phyloP scores from a whole-genome alignment of 1,139 yeast species.

The Lodderomyces oxycetoniae region DNA sequence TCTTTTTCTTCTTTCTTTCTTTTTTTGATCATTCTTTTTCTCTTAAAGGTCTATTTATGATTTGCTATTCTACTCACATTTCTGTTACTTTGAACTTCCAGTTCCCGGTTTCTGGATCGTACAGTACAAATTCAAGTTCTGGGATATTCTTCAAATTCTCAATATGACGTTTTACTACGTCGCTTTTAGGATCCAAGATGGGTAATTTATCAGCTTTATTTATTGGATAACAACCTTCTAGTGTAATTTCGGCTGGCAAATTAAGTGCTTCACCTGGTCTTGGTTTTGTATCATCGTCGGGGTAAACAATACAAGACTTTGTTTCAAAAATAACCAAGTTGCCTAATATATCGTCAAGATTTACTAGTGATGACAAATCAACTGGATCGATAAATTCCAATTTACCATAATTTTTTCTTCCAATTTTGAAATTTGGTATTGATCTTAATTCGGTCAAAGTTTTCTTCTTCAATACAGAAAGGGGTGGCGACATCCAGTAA shows the following conservation, averaged over 20 bases:
- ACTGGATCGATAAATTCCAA: slow-evolving; percentile 77
- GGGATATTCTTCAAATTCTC: slow-evolving; percentile 58
- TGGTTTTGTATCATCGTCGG: slow-evolving; percentile 61
- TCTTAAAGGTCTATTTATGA: background rate
- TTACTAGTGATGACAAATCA: slow-evolving; percentile 65
- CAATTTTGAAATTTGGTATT: slow-evolving; percentile 67
- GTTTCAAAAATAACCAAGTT: slow-evolving; percentile 57
- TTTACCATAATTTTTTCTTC: slow-evolving; percentile 74
- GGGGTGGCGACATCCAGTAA: slow-evolving; percentile 82
- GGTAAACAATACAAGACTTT: slow-evolving; percentile 67
- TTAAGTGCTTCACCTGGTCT: slow-evolving; percentile 77
- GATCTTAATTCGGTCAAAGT: slow-evolving; percentile 59
- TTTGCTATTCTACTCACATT: slow-evolving; percentile 6
- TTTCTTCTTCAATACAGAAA: slow-evolving; percentile 55
- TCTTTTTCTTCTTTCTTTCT: background rate
- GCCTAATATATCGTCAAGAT: slow-evolving; percentile 61
- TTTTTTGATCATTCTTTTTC: too few species aligned
- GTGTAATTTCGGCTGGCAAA: slow-evolving; percentile 64
- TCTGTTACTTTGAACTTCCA: slow-evolving; percentile 65
- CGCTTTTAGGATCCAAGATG: slow-evolving; percentile 74
- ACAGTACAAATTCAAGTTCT: slow-evolving; percentile 62
- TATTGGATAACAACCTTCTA: slow-evolving; percentile 75
- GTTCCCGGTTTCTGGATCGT: slow-evolving; percentile 74
- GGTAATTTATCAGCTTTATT: slow-evolving; percentile 70
- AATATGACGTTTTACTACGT: slow-evolving; percentile 64